Percentiles rank a stretch among this genome's conserved stretches.
Evolutionary conservation across 2,329 filamentous ascomycete genomes (phyloP).

Genomic region (Pseudogymnoascus sp.): DNA sequence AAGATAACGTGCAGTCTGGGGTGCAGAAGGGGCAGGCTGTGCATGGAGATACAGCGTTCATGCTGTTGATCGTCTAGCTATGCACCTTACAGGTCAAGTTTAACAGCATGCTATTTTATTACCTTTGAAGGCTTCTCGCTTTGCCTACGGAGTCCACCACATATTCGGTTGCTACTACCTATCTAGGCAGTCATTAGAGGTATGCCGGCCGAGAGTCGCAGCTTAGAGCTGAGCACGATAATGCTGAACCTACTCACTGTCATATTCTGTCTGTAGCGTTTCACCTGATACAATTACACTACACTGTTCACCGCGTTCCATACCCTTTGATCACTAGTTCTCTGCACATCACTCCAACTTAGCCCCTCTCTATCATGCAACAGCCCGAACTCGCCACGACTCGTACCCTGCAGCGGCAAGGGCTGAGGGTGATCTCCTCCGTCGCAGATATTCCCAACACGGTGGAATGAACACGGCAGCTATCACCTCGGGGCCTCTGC

Average conservation of each 20-base stretch:
- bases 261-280: neutral
- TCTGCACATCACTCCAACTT: conserved; percentile 5
- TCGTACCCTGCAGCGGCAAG: conserved; percentile 3
- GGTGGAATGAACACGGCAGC: neutral
- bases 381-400: neutral
- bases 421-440: neutral
- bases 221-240: neutral
- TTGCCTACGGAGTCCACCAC: neutral
- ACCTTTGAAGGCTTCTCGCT: neutral
- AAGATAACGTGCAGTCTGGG: neutral
- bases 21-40: neutral
- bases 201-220: neutral
- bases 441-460: neutral
- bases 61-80: neutral
- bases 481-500: neutral
- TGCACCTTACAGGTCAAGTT: neutral
- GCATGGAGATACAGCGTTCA: neutral
- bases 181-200: neutral
- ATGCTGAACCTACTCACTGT: neutral
- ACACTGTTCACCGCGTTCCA: neutral
- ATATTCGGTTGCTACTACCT: neutral
- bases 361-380: neutral
- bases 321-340: neutral
- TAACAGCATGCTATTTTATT: neutral
- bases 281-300: neutral